phyloP scores from a whole-genome alignment of 768 basidiomycete species.

The Pilatotrama ljubarskyi region DNA sequence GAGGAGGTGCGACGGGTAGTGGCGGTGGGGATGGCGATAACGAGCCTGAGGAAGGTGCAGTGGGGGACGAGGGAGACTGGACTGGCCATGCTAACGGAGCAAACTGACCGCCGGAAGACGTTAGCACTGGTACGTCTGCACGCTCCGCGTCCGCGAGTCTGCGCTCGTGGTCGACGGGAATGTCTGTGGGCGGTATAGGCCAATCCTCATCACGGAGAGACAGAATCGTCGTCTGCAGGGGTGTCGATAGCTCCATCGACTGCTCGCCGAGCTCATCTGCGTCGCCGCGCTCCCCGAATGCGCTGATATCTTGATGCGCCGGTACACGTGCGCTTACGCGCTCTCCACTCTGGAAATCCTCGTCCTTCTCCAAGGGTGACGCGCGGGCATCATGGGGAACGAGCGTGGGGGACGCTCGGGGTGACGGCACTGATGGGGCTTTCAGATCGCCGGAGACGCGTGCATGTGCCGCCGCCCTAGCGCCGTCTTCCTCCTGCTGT shows the following conservation, averaged over 20 bases:
- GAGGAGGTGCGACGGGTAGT: neutral
- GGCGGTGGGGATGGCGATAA: neutral
- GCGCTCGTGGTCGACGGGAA: too few species aligned
- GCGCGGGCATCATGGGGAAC: neutral
- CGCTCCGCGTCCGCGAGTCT: neutral
- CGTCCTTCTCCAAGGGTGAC: neutral
- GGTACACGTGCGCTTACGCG: neutral
- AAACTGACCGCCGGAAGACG: neutral
- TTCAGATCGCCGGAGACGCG: neutral
- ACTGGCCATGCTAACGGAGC: neutral
- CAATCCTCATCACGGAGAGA: conserved; percentile 19
- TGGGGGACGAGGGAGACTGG: neutral
- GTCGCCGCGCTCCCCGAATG: neutral
- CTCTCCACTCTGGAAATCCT: neutral
- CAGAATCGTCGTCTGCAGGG: conserved; percentile 20
- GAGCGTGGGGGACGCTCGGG: conserved; percentile 4
- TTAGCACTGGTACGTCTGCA: conserved; percentile 9
- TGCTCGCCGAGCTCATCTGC: conserved; percentile 14
- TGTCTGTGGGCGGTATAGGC: neutral
- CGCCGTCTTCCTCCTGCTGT: neutral
- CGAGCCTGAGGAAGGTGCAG: neutral
- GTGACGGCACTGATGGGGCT: neutral
- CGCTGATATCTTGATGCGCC: neutral
- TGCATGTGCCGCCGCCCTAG: neutral
- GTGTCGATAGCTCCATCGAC: conserved; percentile 27